phyloP scores from a whole-genome alignment of 164 flowering plant species.

The Cinnamomum micranthum region DNA sequence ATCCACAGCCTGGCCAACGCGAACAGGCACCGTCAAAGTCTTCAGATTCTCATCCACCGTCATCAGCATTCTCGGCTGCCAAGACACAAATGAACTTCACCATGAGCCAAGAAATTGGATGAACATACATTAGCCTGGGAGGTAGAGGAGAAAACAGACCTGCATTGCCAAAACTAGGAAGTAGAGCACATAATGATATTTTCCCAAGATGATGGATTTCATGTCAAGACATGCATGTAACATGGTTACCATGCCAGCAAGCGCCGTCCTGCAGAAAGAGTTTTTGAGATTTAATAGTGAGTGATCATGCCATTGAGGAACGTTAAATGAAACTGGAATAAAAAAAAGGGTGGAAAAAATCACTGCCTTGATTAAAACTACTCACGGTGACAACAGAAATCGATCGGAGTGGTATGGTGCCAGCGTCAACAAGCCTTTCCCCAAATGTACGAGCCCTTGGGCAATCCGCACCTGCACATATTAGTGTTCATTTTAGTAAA shows the following conservation, averaged over 20 bases:
- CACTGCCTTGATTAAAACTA: not conserved
- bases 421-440: constrained; percentile 94
- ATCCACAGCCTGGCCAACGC: constrained; percentile 71
- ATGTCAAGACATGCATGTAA: constrained; percentile 91
- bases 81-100: not conserved
- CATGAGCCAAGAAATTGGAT: not conserved
- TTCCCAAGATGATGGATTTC: constrained; percentile 82
- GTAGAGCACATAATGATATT: constrained; percentile 90
- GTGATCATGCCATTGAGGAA: no score
- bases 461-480: constrained; percentile 88
- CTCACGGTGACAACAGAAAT: constrained; percentile 87
- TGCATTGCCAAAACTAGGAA: constrained; percentile 90
- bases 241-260: constrained; percentile 74
- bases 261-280: constrained; percentile 58
- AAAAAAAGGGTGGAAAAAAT: not conserved
- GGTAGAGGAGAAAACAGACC: constrained; percentile 35
- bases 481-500: constrained; percentile 1
- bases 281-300: not conserved
- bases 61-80: constrained; percentile 91
- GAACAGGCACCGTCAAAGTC: constrained; percentile 84
- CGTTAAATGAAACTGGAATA: not conserved
- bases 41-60: constrained; percentile 88
- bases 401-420: constrained; percentile 93
- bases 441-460: constrained; percentile 95
- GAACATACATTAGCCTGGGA: not conserved